Evolutionary conservation across 2,329 filamentous ascomycete species (phyloP).

Genomic region (Diaporthe vaccinii): DNA sequence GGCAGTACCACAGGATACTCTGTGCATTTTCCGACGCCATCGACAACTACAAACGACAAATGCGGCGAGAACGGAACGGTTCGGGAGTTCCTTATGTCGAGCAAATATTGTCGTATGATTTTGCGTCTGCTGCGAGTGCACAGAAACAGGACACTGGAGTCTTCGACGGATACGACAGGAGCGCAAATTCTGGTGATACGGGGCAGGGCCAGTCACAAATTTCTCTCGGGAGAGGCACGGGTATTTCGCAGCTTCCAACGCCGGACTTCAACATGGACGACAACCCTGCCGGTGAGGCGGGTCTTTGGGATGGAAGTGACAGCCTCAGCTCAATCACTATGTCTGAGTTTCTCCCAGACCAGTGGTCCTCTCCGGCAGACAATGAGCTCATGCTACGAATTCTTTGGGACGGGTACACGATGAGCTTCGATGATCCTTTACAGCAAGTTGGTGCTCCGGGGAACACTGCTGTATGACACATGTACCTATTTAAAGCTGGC

Average conservation of each 20-base stretch:
- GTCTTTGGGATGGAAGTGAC: conserved; percentile 32
- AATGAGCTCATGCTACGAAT: conserved; percentile 37
- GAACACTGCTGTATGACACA: background rate
- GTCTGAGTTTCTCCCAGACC: conserved; percentile 32
- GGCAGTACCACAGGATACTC: conserved; percentile 43
- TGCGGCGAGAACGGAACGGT: conserved; percentile 5
- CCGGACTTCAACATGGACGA: conserved; percentile 27
- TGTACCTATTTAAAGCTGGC: background rate
- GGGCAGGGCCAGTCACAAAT: background rate
- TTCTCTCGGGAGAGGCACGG: background rate
- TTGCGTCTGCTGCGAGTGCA: conserved; percentile 22
- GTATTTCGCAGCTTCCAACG: conserved; percentile 15
- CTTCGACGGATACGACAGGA: no score
- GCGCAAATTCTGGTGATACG: background rate
- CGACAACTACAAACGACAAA: conserved; percentile 29
- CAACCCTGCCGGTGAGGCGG: background rate
- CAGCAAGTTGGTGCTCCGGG: background rate
- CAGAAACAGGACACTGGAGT: background rate
- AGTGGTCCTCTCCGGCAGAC: conserved; percentile 29
- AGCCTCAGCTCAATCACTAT: conserved; percentile 19
- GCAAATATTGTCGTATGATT: conserved; percentile 35
- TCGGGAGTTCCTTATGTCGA: conserved; percentile 27
- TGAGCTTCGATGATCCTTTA: conserved; percentile 29
- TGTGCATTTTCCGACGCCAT: conserved; percentile 42
- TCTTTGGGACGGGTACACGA: conserved; percentile 33